Base-by-base conservation (phyloP, 352 stramenopile genomes). In the Phytophthora cactorum region DNA sequence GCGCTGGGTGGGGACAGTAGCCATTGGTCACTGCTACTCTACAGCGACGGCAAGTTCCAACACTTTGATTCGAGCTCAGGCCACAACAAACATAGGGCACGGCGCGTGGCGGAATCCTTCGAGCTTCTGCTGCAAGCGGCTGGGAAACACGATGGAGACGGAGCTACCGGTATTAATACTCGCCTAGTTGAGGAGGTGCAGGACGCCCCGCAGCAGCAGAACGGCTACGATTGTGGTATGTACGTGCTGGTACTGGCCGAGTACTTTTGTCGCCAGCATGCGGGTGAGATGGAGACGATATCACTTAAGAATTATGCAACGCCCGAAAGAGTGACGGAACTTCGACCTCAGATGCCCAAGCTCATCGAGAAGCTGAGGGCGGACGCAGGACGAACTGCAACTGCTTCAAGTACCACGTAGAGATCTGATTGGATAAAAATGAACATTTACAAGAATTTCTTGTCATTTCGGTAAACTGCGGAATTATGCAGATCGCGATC, bases 211-310 rank as follows among this genome's bases (percentile, higher is more conserved):
- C 88, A 96, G 74, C 88, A 96, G 55, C 63, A 66, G 38, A 96
- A 96, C 53, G 77, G 83, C 22, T 92, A 88, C 67, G 86, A 96
- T 64, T 96, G 88, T 61, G 88, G 88, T 34, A 79, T 94, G 77
- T 94, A 91, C 59, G 86, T 92, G 57, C 75, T 93, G 43, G 38
- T 87, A 1, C 54, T 84, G 36, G 82, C 88, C 28, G 86, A 94
- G 53, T 93, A 76, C 38, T 66, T 93, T 25, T 86, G 70, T 27
- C 66, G 62, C 5, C 59, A 77, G 54, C 55, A 83, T 29, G 59
- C 29, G 17, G 38, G 63, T 15, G 14, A 52, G 10, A 45, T 63
- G 25, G 29, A 47, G 11, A 32, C 28, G 6, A 29, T 49, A 38
- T 54, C 49, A 15, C 47, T 92, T n/a, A n/a, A 62, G 3, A 72